Conservation (phyloP, 164 flowering plant species). For the Litsea cubeba region DNA sequence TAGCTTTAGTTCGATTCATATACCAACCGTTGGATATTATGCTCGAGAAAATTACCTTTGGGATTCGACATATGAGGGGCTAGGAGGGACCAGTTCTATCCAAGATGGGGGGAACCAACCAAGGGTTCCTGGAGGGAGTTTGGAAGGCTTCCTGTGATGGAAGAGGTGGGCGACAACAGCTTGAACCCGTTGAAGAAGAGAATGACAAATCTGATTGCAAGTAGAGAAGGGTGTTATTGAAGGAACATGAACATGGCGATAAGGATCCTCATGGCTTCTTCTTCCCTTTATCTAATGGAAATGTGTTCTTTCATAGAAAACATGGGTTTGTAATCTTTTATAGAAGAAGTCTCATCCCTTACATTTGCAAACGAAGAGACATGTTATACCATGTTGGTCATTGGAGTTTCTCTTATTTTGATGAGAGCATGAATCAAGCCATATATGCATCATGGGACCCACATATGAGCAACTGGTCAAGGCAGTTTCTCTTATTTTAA, state of each 20-base stretch:
- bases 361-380: too few relatives aligned
- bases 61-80: constrained; percentile 10
- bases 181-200: not conserved
- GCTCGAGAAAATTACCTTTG: constrained; percentile 4
- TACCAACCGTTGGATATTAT: constrained; percentile 5
- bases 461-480: too few relatives aligned
- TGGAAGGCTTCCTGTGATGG: not conserved
- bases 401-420: too few relatives aligned
- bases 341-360: too few relatives aligned
- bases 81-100: not conserved
- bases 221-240: not conserved
- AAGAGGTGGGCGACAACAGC: not conserved
- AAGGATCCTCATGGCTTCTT: too few relatives aligned
- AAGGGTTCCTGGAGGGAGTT: constrained; percentile 7
- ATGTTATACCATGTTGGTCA: too few relatives aligned
- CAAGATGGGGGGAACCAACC: constrained; percentile 8
- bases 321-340: too few relatives aligned
- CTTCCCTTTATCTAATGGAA: too few relatives aligned
- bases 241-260: not conserved
- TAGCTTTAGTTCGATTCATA: not conserved
- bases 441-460: too few relatives aligned
- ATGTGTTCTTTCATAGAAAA: too few relatives aligned
- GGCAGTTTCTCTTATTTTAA: too few relatives aligned
- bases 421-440: too few relatives aligned
- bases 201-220: not conserved